Base-by-base conservation (phyloP, 2,329 filamentous ascomycete species). In the Alternaria triticina region DNA sequence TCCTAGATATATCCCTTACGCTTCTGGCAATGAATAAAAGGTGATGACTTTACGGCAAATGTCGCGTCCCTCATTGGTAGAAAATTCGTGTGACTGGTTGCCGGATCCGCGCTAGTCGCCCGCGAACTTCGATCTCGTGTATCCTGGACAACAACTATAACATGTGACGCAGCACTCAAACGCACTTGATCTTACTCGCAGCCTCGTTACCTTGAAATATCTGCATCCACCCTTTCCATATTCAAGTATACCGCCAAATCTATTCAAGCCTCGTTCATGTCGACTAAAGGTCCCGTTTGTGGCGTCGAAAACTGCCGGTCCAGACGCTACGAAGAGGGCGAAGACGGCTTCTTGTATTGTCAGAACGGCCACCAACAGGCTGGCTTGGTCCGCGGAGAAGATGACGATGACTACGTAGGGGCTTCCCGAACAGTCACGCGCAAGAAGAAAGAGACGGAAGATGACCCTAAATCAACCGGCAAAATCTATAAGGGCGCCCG, bases 301-400 rank as follows among this genome's bases (percentile, higher is more conserved):
- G 85, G 85, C 52, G 82, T 87, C 65, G 86, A 87, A 65, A 86
- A 87, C 72, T 97, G 93, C 76, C 90, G 91, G 63, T 90, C 91
- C 45, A 86, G 87, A 66, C 93, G 77, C 40, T 81, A 79, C 46
- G 77, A 91, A 82, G 91, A 92, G 74, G 83, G 90, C 30, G 91
- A 91, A 78, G 91, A 91, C 79, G 92, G 93, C 4, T 86, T 90
- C 61, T 88, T 90, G 66, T 96, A 92, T 78, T 97, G 93, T 79
- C 86, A 90, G 67, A 90, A 92, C 69, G 93, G 93, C 30, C 93
- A 96, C 82, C 88, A 90, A 70, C 89, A 76, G 74, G 72, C 33
- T 10, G 61, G 70, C 11, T 62, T 76, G 15, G 56, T 76, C 12
- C 67, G 72, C 27, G 72, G 77, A 23, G 82, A 83, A 73, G 90